A percentile compares a stretch with the other conserved stretches of the same genome.
These are phyloP conservation scores for Pythium oligandrum DNA, from an alignment of 352 stramenopile species.

Conservation along the genomic window DNA sequence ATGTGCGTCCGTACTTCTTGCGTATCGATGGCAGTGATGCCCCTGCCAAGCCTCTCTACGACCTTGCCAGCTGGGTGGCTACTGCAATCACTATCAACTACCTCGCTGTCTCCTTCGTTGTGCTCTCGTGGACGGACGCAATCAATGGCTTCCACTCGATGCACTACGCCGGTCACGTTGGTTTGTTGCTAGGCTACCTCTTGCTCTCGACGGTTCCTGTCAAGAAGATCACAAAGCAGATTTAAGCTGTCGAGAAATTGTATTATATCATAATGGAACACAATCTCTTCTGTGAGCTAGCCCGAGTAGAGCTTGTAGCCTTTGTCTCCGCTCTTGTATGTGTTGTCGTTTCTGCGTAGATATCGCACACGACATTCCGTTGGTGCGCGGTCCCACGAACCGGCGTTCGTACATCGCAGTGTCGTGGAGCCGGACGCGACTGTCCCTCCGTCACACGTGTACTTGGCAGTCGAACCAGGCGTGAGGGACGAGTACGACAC, in stretches of 20 bases:
- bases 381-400: too few species aligned
- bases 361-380: too few species aligned
- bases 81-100: constrained; percentile 59
- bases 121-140: constrained; percentile 54
- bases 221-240: constrained; percentile 29
- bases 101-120: constrained; percentile 69
- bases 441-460: too few species aligned
- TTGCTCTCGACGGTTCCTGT: constrained; percentile 33
- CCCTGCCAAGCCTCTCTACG: constrained; percentile 57
- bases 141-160: constrained; percentile 46
- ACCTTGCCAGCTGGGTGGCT: constrained; percentile 39
- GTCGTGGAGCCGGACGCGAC: too few species aligned
- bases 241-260: constrained; percentile 14
- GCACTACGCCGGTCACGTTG: constrained; percentile 54
- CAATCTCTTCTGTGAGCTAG: neutral
- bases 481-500: too few species aligned
- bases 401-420: too few species aligned
- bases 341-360: too few species aligned
- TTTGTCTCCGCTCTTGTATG: too few species aligned
- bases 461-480: too few species aligned
- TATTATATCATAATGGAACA: neutral
- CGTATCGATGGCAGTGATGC: constrained; percentile 45
- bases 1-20: constrained; percentile 63
- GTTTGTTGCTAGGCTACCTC: constrained; percentile 31
- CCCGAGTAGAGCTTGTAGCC: too few species aligned